Percentiles rank a stretch among this genome's conserved stretches.
phyloP scores from a whole-genome alignment of 306 rosid species.

The Lathyrus sativus region DNA sequence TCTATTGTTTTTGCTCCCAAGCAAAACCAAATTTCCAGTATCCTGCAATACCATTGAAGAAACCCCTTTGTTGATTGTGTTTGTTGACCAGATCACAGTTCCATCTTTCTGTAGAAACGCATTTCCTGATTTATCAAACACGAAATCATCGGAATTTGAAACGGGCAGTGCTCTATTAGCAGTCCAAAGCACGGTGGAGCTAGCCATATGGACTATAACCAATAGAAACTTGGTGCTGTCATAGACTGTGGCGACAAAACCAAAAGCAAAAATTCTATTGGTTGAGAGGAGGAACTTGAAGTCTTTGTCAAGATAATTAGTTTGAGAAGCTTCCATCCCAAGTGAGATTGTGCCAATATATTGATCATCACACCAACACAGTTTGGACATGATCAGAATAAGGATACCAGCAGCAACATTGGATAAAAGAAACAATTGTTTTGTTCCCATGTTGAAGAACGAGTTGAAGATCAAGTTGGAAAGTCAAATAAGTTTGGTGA shows the following conservation, averaged over 20 bases:
- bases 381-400: not conserved
- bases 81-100: slow-evolving; percentile 63
- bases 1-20: no score
- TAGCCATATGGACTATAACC: not conserved
- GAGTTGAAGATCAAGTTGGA: no score
- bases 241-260: not conserved
- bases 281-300: not conserved
- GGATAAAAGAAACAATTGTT: not conserved
- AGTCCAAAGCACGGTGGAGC: not conserved
- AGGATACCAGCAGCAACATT: not conserved
- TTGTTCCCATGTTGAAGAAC: not conserved
- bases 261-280: not conserved
- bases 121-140: slow-evolving; percentile 61
- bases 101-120: slow-evolving; percentile 50
- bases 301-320: not conserved
- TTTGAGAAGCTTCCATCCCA: not conserved
- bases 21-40: no score
- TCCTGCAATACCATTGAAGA: no score
- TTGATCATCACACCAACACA: not conserved
- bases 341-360: not conserved
- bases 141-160: slow-evolving; percentile 57
- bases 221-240: slow-evolving; percentile 29
- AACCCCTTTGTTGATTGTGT: slow-evolving; percentile 44
- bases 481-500: no score
- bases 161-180: not conserved